phyloP scores from a whole-genome alignment of 495 filamentous ascomycete species.

The Lindgomyces ingoldianus region DNA sequence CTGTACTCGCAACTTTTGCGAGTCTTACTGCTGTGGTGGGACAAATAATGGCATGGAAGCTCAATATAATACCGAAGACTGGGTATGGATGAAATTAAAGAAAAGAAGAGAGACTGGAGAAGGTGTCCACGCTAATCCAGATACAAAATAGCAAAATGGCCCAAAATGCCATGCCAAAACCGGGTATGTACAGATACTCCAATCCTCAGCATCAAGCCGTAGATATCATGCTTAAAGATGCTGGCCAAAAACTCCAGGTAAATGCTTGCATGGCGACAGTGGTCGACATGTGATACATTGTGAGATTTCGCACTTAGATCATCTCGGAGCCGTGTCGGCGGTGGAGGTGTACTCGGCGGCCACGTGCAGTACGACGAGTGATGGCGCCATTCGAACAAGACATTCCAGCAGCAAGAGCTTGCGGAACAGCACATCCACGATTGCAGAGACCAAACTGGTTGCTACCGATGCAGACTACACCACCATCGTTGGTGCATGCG shows the following conservation, averaged over 20 bases:
- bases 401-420: conserved; percentile 41
- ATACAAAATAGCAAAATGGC: background rate
- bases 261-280: background rate
- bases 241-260: conserved; percentile 7
- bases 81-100: conserved; percentile 15
- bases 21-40: background rate
- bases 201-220: too few relatives aligned
- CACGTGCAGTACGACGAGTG: conserved; percentile 4
- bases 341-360: background rate
- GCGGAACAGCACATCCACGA: conserved; percentile 37
- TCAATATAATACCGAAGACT: background rate
- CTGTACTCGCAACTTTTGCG: background rate
- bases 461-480: conserved; percentile 42
- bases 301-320: background rate
- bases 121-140: background rate
- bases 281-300: too few relatives aligned
- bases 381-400: conserved; percentile 40
- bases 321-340: conserved; percentile 22
- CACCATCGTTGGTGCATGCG: conserved; percentile 41
- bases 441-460: conserved; percentile 43
- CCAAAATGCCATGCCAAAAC: too few relatives aligned
- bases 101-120: background rate
- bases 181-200: background rate
- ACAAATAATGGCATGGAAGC: too few relatives aligned
- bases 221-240: conserved; percentile 8